phyloP scores from a whole-genome alignment of 768 basidiomycete species.

The Clavaria fumosa region DNA sequence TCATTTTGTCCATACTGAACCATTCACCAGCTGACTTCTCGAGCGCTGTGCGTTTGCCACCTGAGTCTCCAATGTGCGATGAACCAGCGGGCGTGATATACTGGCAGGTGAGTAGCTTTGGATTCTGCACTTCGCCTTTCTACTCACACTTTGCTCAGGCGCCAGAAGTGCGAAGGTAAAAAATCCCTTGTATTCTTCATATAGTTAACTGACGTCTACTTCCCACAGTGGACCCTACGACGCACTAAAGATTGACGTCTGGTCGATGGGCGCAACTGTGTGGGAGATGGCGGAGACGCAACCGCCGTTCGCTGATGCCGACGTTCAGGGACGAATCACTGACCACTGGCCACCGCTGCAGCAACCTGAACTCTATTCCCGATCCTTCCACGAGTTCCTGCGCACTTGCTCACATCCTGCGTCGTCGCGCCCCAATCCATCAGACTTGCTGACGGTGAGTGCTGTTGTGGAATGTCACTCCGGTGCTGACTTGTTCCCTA shows the following conservation, averaged over 20 bases:
- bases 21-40: conserved; percentile 57
- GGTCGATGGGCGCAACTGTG: conserved; percentile 71
- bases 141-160: conserved; percentile 25
- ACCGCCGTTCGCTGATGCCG: conserved; percentile 53
- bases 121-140: conserved; percentile 1
- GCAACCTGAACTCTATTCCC: conserved; percentile 45
- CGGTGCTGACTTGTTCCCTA: conserved; percentile 16
- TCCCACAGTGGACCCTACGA: conserved; percentile 46
- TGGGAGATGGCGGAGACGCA: conserved; percentile 70
- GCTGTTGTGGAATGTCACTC: background rate
- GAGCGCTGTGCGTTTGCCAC: conserved; percentile 45
- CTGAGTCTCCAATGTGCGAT: conserved; percentile 31
- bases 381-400: conserved; percentile 61
- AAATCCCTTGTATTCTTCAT: conserved; percentile 1
- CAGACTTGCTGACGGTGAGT: conserved; percentile 43
- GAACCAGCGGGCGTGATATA: conserved; percentile 59
- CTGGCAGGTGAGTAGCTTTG: conserved; percentile 50
- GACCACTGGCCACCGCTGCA: conserved; percentile 51
- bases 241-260: conserved; percentile 59
- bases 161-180: conserved; percentile 62
- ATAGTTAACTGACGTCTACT: conserved; percentile 7
- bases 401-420: conserved; percentile 48
- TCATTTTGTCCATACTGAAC: background rate
- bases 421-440: conserved; percentile 36
- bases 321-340: conserved; percentile 37